Evolutionary conservation across 495 filamentous ascomycete genomes (phyloP).

Genomic region (Xylaria intraflava): DNA sequence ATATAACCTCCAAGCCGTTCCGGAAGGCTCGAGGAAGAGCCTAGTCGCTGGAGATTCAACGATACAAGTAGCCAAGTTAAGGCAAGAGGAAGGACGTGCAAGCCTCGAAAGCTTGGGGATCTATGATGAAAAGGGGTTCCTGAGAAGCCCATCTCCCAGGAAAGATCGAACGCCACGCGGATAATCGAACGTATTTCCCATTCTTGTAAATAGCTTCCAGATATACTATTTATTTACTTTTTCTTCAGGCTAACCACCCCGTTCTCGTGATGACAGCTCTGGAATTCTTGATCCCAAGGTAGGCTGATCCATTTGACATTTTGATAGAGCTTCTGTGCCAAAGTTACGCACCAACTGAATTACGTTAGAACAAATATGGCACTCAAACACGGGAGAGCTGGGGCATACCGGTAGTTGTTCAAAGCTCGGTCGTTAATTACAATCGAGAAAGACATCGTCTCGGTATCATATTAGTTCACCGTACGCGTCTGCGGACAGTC

Average conservation of each 20-base stretch:
- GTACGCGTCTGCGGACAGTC: not conserved
- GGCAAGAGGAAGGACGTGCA: conserved; percentile 7
- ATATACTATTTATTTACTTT: conserved; percentile 8
- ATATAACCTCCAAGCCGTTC: conserved; percentile 1
- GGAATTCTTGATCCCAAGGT: not conserved
- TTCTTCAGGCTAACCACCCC: not conserved
- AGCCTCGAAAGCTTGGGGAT: conserved; percentile 25
- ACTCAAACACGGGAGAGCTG: not conserved
- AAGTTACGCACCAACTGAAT: not conserved
- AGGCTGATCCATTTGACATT: not conserved
- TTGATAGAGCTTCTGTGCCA: not conserved
- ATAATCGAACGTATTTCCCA: not conserved
- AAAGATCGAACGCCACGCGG: not conserved
- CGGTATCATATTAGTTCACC: not conserved
- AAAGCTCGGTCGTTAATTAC: not conserved
- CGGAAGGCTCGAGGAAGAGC: conserved; percentile 1
- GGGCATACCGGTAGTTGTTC: conserved; percentile 1
- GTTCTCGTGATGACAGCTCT: not conserved
- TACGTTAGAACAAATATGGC: not conserved
- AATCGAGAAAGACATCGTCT: not conserved
- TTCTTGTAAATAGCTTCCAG: conserved; percentile 6
- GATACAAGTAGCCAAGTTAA: conserved; percentile 11
- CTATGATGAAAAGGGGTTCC: conserved; percentile 41
- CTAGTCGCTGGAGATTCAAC: not conserved
- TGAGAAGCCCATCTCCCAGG: conserved; percentile 21